Evolutionary conservation across 2,329 filamentous ascomycete species (phyloP), one percentile per base, ranked within the genome.

Genomic region (Leptodontidium sp.): DNA sequence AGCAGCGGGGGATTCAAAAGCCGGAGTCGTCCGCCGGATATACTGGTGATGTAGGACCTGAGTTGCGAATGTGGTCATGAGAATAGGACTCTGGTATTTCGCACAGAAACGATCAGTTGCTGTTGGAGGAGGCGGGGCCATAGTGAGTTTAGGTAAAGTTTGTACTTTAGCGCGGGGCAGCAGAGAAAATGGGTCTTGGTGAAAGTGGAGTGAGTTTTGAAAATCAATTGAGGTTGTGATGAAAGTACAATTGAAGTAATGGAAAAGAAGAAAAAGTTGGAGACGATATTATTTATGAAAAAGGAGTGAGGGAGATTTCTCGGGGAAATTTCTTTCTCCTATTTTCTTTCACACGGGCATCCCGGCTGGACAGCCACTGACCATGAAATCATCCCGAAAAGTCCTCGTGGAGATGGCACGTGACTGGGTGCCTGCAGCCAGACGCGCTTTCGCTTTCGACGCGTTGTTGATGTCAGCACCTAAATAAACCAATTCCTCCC

Each of bases 41-140:
- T 72, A 75, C 61, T 75, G 73, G 43, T 74, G 63, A 69, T 75
- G 73, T 29, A 57, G 55, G 24, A 75, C 55, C 61, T 75, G 74
- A 6, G 64, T 64, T 50, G 63, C 74, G 40, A 75, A 74, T 14
- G 74, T 65, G n/a, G 68, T 64, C 53, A 71, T 55, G n/a, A 75
- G 59, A 63, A 75, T 73, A 29, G 69, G 66, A 63, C 64, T 67
- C 52, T 75, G 72, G 40, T 73, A 69, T n/a, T 65, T 63, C 49
- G 72, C 71, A 66, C 73, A 72, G 68, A 75, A 76, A 45, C 68
- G 62, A 38, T 75, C 73, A 9, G 69, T 21, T 43, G 69, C 40
- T 11, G 72, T 66, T 61, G 71, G 67, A 64, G 69, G 67, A 53
- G 68, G 67, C 17, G 70, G 71, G 69, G 72, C 68, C 70, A 73